phyloP scores from a whole-genome alignment of 2,329 filamentous ascomycete genomes.

The Biscogniauxia mediterranea region DNA sequence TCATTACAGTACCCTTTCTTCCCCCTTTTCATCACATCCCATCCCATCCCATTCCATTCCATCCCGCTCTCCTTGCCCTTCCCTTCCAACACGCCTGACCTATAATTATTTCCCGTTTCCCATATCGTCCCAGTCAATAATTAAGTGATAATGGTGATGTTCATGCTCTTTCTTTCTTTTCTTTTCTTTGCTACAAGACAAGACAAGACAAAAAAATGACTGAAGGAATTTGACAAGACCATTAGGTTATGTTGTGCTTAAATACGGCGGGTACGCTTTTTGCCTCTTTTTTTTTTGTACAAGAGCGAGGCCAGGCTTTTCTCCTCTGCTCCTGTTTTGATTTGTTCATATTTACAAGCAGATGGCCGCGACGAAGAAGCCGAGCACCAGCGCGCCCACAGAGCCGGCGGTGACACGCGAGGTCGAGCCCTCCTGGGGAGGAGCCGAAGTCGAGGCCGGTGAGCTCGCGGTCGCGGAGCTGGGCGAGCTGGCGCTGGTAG shows the following conservation, averaged over 20 bases:
- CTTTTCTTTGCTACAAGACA: too few relatives aligned
- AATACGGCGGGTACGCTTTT: conserved; percentile 59
- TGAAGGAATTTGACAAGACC: too few relatives aligned
- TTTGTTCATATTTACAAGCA: conserved; percentile 32
- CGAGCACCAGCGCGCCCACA: conserved; percentile 34
- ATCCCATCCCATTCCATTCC: too few relatives aligned
- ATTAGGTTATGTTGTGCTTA: conserved; percentile 58
- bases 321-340: neutral
- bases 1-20: too few relatives aligned
- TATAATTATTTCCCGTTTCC: too few relatives aligned
- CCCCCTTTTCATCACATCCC: too few relatives aligned
- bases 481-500: conserved; percentile 12
- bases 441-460: conserved; percentile 26
- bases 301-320: neutral
- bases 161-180: too few relatives aligned
- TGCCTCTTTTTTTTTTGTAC: neutral
- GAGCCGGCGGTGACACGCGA: conserved; percentile 33
- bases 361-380: conserved; percentile 33
- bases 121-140: too few relatives aligned
- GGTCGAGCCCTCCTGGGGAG: conserved; percentile 28
- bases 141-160: too few relatives aligned
- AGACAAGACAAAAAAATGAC: too few relatives aligned
- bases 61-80: too few relatives aligned
- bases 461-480: conserved; percentile 7
- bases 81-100: too few relatives aligned